Evolutionary conservation across 176 grass and related monocot species (phyloP).

Genomic region (Oryza longistaminata): DNA sequence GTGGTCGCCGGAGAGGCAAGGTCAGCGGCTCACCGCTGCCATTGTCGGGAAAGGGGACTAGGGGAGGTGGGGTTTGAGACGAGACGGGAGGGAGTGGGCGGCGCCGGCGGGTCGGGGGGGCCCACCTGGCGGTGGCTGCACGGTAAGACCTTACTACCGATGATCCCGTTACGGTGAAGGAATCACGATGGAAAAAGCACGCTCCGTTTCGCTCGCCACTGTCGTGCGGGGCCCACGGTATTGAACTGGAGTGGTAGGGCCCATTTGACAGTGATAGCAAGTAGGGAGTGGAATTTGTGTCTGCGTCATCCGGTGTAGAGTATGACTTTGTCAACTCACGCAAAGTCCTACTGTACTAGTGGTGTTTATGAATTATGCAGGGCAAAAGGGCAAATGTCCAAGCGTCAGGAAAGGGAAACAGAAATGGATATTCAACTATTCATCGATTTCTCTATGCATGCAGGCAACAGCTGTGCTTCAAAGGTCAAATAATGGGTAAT

Average conservation of each 20-base stretch:
- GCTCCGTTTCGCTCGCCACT: background rate
- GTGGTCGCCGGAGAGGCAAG: conserved; percentile 20
- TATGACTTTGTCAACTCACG: too few relatives aligned
- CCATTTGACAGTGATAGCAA: too few relatives aligned
- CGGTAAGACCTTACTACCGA: background rate
- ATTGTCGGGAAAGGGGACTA: background rate
- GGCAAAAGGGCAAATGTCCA: too few relatives aligned
- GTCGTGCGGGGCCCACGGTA: background rate
- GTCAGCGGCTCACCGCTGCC: conserved; percentile 6
- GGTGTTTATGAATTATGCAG: too few relatives aligned
- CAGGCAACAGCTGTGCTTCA: too few relatives aligned
- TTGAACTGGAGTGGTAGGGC: background rate
- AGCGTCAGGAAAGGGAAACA: too few relatives aligned
- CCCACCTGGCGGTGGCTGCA: background rate
- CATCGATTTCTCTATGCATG: too few relatives aligned
- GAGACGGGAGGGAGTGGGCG: background rate
- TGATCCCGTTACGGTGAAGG: background rate
- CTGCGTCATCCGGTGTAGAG: too few relatives aligned
- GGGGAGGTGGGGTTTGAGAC: background rate
- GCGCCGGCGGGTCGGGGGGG: background rate
- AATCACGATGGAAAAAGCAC: background rate
- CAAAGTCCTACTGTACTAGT: too few relatives aligned
- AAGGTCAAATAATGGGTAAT: too few relatives aligned
- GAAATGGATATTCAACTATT: too few relatives aligned
- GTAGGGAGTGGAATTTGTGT: too few relatives aligned